Base-by-base conservation (phyloP, 176 grass and related monocot genomes). In the Oryza officinalis region DNA sequence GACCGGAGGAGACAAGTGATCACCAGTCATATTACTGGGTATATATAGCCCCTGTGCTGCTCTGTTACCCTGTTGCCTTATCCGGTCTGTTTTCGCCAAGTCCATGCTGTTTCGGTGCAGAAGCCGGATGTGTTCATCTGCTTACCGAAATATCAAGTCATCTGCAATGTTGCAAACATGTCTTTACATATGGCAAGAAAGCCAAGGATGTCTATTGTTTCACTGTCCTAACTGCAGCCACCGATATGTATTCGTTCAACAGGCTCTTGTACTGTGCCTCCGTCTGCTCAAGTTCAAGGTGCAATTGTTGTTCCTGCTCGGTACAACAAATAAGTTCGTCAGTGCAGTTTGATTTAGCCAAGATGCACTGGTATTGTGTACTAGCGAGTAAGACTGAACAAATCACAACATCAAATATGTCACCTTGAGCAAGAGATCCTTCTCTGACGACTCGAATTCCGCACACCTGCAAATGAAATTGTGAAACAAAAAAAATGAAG, bases 401-500 rank as follows among this genome's bases (percentile, higher is more conserved):
- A 4, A 2, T 38, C 5, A 15, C 12, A 65, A 5, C 3, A 2
- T 49, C 6, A 43, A 40, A 28, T 43, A 43, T 66, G 52, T n/a
- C 86, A 92, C 84, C 87, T 87, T 89, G 23, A 72, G 26, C 2
- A 77, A 77, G 7, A 81, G 84, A 25, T 84, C 84, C 73, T 40
- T 77, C 87, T 68, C 71, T n/a, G 30, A 6, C 47, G 10, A 50
- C 61, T 84, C 87, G 26, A 72, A 67, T 3, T 84, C 22, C 33
- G 32, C 9, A 44, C 80, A 87, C 80, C 91, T 92, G 6, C 5
- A 67, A 27, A 44, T n/a, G 32, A 5, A 50, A 17, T 15, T 50
- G 5, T 50, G 47, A 61, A 69, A 8, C 33, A 73, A 81, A 67
- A 35, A 35, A 35, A 27, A 1, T 38, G 33, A 49, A 23, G 2